Base-by-base conservation (phyloP, 2,329 filamentous ascomycete genomes). In the Biscogniauxia sp. region DNA sequence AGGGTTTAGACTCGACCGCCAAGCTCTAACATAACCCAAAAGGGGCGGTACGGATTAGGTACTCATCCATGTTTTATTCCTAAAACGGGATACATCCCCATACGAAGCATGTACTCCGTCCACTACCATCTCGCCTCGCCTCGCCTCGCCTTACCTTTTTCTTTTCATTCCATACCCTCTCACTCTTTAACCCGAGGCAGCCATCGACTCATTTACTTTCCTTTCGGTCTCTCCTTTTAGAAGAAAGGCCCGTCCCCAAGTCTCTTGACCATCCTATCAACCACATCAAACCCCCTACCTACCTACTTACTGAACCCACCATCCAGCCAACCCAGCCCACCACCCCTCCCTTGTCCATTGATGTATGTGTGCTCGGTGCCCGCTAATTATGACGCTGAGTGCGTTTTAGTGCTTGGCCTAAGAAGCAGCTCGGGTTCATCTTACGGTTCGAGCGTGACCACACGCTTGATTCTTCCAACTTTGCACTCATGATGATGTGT, bases 301-400 rank as follows among this genome's bases (percentile, higher is more conserved):
- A 32, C 11, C 26, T 9, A 32, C 28, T 7, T 2, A 9, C 28
- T 13, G n/a, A 32, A 32, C 28, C 28, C 28, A 32, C 6, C 28
- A 32, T 32, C 28, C 28, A 8, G 9, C 28, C 7, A 3, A 3
- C 28, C 7, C 28, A n/a, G n/a, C 28, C 7, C 28, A 5, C 3
- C 11, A 3, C 7, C 28, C 11, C 28, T 13, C 28, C 28, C 28
- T 9, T 7, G 4, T 7, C 11, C 28, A 32, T 32, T 57, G 58
- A 19, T 20, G 58, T 61, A 5, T 23, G 57, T 54, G 58, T 45
- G 37, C 41, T 54, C 51, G 56, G 60, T 57, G 57, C 58, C 56
- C 61, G 56, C 63, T 62, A 65, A 66, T 61, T 65, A 66, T 66
- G 61, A 65, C 61, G 64, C 63, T 62, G 64, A 25, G 50, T 51